Conservation (phyloP, 805 yeast genomes). For the Ogataea thermomethanolica region DNA sequence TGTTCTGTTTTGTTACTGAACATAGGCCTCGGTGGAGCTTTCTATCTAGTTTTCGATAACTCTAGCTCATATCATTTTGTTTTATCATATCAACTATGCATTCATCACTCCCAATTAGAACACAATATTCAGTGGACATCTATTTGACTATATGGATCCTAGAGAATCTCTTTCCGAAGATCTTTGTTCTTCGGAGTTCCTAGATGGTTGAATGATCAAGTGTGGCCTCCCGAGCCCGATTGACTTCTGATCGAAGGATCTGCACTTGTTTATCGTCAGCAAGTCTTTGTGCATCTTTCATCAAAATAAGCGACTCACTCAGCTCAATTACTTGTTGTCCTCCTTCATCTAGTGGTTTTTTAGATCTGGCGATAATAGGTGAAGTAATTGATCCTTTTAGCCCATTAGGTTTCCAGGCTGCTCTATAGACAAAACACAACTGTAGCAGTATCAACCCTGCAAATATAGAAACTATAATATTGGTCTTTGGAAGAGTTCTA, state of each 20-base stretch:
- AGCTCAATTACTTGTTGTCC: slow-evolving; percentile 2
- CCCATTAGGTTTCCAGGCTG: background rate
- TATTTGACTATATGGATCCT: slow-evolving; percentile 1
- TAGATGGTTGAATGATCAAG: too few relatives aligned
- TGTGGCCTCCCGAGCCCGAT: background rate
- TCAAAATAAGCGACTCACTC: slow-evolving; percentile 6
- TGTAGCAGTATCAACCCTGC: too few relatives aligned
- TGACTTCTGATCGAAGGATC: background rate
- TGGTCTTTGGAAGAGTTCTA: too few relatives aligned
- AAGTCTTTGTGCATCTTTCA: slow-evolving; percentile 11
- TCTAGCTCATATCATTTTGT: too few relatives aligned
- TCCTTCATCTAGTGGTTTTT: background rate
- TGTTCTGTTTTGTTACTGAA: too few relatives aligned
- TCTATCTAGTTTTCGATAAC: too few relatives aligned
- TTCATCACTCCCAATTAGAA: background rate
- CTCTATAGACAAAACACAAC: too few relatives aligned
- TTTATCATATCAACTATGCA: background rate
- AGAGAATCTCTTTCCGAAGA: too few relatives aligned
- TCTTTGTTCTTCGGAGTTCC: slow-evolving; percentile 5
- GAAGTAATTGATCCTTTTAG: background rate
- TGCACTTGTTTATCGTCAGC: slow-evolving; percentile 11
- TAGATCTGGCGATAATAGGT: background rate
- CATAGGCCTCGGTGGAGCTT: too few relatives aligned
- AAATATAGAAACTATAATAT: too few relatives aligned
- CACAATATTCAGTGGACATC: too few relatives aligned